A percentile compares a stretch with the other conserved stretches of the same genome.
Evolutionary conservation across 2,329 filamentous ascomycete genomes (phyloP).

Genomic region (Aspergillus sp.): DNA sequence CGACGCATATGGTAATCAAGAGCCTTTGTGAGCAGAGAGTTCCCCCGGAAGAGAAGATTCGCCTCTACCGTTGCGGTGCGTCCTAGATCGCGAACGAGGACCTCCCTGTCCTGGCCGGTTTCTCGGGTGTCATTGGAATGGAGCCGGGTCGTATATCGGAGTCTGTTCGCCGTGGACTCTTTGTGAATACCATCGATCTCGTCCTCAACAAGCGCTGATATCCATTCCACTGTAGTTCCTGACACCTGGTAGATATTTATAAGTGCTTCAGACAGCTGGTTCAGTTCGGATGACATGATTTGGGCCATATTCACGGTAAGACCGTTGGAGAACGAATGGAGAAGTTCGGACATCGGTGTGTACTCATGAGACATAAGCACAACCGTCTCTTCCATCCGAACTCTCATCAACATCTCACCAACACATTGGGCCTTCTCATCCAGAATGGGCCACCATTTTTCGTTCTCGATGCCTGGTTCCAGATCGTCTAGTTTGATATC

Average conservation of each 20-base stretch:
- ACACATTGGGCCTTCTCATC: conserved; percentile 74
- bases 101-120: conserved; percentile 55
- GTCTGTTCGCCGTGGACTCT: conserved; percentile 67
- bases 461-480: conserved; percentile 72
- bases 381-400: conserved; percentile 83
- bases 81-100: conserved; percentile 63
- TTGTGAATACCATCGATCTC: conserved; percentile 93
- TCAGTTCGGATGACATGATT: conserved; percentile 73
- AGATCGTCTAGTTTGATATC: conserved; percentile 79
- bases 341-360: conserved; percentile 72
- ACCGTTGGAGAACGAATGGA: conserved; percentile 81
- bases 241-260: conserved; percentile 96
- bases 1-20: conserved; percentile 95
- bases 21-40: conserved; percentile 88
- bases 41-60: conserved; percentile 91
- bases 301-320: conserved; percentile 83
- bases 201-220: conserved; percentile 90
- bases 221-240: conserved; percentile 79
- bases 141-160: conserved; percentile 63
- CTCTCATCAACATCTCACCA: conserved; percentile 80
- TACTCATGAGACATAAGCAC: conserved; percentile 88
- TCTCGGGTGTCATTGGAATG: conserved; percentile 62
- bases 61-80: conserved; percentile 73
- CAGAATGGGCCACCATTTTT: conserved; percentile 83
- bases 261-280: conserved; percentile 78